Evolutionary conservation across 177 flowering plant genomes (phyloP), one percentile per base, ranked within the genome.

Genomic region (Vitis hybrid): DNA sequence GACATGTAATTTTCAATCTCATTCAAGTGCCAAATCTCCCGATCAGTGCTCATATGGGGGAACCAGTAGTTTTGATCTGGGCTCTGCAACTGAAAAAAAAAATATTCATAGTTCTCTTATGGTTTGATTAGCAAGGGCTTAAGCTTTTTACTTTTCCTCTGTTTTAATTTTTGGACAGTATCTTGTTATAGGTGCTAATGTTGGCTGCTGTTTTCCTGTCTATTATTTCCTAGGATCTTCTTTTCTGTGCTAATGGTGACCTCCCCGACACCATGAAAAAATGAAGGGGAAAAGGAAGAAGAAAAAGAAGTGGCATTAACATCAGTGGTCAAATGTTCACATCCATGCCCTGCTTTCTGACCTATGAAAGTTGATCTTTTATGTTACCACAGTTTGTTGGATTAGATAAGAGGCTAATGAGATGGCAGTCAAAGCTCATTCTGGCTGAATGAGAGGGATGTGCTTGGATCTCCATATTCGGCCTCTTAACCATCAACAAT

Each of bases 401-500:
- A n/a, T 59, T 69, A n/a, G 81, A 62, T 48, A 83, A 24, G 27
- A 84, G 73, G 69, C 69, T n/a, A 74, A 75, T 64, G 79, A 73
- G 55, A 65, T 70, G 58, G 77, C 35, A 51, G 30, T 71, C 24
- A 75, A 68, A 32, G 14, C 70, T 30, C 27, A 66, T 48, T 1
- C 54, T 68, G 2, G 78, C 72, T 58, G 86, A 80, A 72, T 53
- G 48, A 78, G 68, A 67, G 78, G 79, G 8, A 46, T 76, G 14
- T 71, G 73, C 27, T 76, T 68, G 60, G 84, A 85, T 66, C 75
- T 78, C 57, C 83, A 80, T 72, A 76, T 82, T 46, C 88, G 82
- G 73, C 88, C 85, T 64, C 74, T 69, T 66, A 84, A 85, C 71
- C 71, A 85, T 63, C 82, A 79, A 59, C 81, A 78, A 67, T 84